These are phyloP conservation scores for Candida krabiensis DNA, from an alignment of 805 yeast species.

Conservation along the genomic window DNA sequence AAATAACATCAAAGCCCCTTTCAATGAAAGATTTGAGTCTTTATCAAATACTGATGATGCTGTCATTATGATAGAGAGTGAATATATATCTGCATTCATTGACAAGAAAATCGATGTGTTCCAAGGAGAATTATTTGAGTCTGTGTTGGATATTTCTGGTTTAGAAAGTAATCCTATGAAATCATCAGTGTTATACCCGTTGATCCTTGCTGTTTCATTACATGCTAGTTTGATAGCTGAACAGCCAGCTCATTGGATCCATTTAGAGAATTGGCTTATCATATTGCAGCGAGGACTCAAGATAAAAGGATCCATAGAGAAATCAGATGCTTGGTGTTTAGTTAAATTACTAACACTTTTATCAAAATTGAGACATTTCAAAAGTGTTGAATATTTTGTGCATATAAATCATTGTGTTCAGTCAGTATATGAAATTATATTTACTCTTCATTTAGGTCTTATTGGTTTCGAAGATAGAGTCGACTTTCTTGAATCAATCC, in stretches of 20 bases:
- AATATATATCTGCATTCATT: slow-evolving; percentile 20
- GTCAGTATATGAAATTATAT: slow-evolving; percentile 5
- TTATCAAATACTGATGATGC: slow-evolving; percentile 22
- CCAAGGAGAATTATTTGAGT: slow-evolving; percentile 15
- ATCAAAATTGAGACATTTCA: slow-evolving; percentile 5
- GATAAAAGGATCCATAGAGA: slow-evolving; percentile 7
- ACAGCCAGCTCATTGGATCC: slow-evolving; percentile 25
- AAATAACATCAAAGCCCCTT: slow-evolving; percentile 19
- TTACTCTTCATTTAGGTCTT: slow-evolving; percentile 9
- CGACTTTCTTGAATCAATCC: slow-evolving; percentile 12
- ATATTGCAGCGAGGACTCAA: slow-evolving; percentile 10
- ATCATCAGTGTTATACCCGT: slow-evolving; percentile 17
- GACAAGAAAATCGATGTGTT: slow-evolving; percentile 12
- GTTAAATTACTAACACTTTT: slow-evolving; percentile 16
- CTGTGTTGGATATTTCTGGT: slow-evolving; percentile 12
- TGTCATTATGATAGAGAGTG: slow-evolving; percentile 20
- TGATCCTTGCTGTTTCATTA: slow-evolving; percentile 15
- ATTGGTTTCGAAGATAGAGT: slow-evolving; percentile 23
- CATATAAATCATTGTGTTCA: slow-evolving; percentile 3
- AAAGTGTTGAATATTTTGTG: neutral
- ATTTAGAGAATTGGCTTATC: slow-evolving; percentile 26
- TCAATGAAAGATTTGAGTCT: slow-evolving; percentile 26
- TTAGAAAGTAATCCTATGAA: slow-evolving; percentile 10
- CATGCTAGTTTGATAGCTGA: slow-evolving; percentile 16
- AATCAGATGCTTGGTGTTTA: slow-evolving; percentile 21